A percentile compares a stretch with the other conserved stretches of the same genome.
phyloP scores from a whole-genome alignment of 805 yeast species.

The Candida silvicultrix region DNA sequence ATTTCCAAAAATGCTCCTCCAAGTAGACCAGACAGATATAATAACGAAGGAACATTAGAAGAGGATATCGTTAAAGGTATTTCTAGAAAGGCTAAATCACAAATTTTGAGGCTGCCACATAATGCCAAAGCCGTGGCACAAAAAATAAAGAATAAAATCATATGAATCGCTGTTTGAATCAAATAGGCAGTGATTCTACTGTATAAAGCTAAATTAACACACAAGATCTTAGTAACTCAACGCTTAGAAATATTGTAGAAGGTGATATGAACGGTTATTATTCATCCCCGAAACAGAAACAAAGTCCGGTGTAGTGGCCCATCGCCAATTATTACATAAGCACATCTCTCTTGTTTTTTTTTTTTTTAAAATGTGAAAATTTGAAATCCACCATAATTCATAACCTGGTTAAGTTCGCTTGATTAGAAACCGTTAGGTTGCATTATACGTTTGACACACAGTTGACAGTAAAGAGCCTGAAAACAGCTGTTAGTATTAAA shows the following conservation, averaged over 20 bases:
- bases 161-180: not conserved
- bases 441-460: constrained; percentile 1
- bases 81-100: not conserved
- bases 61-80: not conserved
- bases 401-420: constrained; percentile 5
- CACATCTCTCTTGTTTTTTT: no score
- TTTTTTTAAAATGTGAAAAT: no score
- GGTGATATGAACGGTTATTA: no score
- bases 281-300: no score
- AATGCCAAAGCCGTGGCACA: not conserved
- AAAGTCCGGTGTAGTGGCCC: no score
- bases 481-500: not conserved
- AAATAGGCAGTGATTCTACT: not conserved
- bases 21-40: constrained; percentile 6
- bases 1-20: constrained; percentile 18
- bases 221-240: no score
- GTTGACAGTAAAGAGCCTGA: not conserved
- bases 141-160: not conserved
- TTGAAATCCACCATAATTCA: not conserved
- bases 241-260: no score
- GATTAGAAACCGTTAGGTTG: not conserved
- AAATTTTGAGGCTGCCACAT: not conserved
- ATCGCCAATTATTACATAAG: no score
- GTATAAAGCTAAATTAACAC: no score
- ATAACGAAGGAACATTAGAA: not conserved